phyloP scores from a whole-genome alignment of 2,329 filamentous ascomycete genomes.

The Cadophora sp. region DNA sequence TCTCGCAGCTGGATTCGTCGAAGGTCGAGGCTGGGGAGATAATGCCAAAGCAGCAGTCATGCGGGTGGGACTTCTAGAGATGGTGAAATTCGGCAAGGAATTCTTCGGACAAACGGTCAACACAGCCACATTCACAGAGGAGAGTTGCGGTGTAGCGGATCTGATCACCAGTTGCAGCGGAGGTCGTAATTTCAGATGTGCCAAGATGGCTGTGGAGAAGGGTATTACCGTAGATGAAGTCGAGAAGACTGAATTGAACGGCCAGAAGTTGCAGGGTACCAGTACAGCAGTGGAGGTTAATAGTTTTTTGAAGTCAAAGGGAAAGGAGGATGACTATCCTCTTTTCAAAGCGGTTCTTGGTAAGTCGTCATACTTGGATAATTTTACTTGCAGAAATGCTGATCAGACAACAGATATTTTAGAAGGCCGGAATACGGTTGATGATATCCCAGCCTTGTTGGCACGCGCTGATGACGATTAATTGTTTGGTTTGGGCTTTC shows the following conservation, averaged over 20 bases:
- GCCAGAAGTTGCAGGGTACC: slow-evolving; percentile 95
- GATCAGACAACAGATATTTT: slow-evolving; percentile 60
- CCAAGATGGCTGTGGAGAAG: slow-evolving; percentile 83
- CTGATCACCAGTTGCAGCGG: slow-evolving; percentile 93
- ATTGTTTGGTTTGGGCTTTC: not conserved
- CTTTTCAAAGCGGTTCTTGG: slow-evolving; percentile 86
- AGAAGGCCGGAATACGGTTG: slow-evolving; percentile 75
- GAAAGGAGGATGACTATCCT: slow-evolving; percentile 83
- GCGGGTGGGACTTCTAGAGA: slow-evolving; percentile 93
- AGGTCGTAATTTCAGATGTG: slow-evolving; percentile 93
- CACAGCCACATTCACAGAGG: slow-evolving; percentile 91
- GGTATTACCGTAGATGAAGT: slow-evolving; percentile 84
- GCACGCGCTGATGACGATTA: slow-evolving; percentile 32
- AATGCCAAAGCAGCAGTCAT: slow-evolving; percentile 99
- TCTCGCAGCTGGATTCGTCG: slow-evolving; percentile 91
- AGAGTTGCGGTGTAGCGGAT: slow-evolving; percentile 93
- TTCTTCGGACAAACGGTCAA: slow-evolving; percentile 88
- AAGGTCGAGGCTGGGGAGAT: slow-evolving; percentile 95
- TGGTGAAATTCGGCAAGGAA: slow-evolving; percentile 92
- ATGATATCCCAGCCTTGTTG: slow-evolving; percentile 76
- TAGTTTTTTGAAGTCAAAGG: slow-evolving; percentile 80
- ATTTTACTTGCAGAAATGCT: slow-evolving; percentile 15
- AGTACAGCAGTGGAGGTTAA: slow-evolving; percentile 92
- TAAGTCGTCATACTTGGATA: slow-evolving; percentile 27
- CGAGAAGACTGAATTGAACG: slow-evolving; percentile 88